These are phyloP conservation scores for Geotrichum australiense DNA, from an alignment of 1,139 yeast genomes.

Conservation along the genomic window DNA sequence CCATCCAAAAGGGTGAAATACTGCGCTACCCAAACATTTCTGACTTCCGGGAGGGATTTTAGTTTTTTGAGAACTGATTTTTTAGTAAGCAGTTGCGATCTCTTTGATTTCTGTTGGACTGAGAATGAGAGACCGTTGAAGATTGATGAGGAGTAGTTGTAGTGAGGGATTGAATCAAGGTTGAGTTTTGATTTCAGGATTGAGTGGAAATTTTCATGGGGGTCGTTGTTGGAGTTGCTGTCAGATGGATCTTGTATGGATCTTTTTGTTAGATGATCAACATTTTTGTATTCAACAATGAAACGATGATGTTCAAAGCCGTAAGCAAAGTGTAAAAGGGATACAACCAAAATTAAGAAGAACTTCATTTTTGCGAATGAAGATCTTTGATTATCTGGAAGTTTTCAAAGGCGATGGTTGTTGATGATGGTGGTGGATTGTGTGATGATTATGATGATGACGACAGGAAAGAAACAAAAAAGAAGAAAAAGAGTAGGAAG, in stretches of 20 bases:
- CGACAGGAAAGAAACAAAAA: no score
- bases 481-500: no score
- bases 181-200: conserved; percentile 1
- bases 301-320: conserved; percentile 1
- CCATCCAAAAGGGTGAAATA: background rate
- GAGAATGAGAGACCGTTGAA: conserved; percentile 9
- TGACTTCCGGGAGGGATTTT: conserved; percentile 7
- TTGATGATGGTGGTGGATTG: no score
- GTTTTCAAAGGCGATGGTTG: no score
- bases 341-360: no score
- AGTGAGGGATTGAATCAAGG: conserved; percentile 5
- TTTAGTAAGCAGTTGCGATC: background rate
- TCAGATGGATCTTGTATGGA: background rate
- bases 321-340: no score
- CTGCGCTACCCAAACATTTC: conserved; percentile 10
- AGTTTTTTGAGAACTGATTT: background rate
- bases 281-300: conserved; percentile 5
- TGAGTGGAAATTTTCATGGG: conserved; percentile 6
- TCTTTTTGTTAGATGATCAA: conserved; percentile 4
- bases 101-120: background rate
- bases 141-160: conserved; percentile 5
- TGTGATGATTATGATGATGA: no score
- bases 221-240: background rate
- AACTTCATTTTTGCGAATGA: no score
- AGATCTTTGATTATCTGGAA: no score